Base-by-base conservation (phyloP, 116 monocot genomes). In the Zostera marina region DNA sequence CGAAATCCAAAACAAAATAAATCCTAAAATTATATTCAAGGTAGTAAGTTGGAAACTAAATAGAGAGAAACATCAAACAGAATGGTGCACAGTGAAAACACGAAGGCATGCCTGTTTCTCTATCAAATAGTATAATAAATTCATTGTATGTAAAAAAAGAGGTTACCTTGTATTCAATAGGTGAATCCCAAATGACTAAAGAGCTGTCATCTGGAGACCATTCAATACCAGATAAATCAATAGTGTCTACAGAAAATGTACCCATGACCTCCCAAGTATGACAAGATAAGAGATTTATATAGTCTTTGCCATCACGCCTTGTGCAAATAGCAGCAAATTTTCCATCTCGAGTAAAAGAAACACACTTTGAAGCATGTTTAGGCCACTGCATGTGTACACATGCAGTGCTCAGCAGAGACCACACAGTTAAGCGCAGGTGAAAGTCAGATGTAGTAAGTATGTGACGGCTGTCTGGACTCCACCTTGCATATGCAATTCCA, bases 401-500 rank as follows among this genome's bases (percentile, higher is more conserved):
- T 10, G 96, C 90, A 47, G 89, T 98, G 62, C 85, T 89, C 41
- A 98, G 58, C 26, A 98, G 62, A 9, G 96, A 98, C 96, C 96
- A 98, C 24, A 98, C 96, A 53, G 86, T 98, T 52, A 90, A 61
- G n/a, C 96, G 77, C 17, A 98, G 72, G 60, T 98, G 96, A 68
- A 98, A 98, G 53, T 98, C 96, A 19, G 96, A 98, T 43, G 80
- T 85, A 13, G 96, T 85, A 1, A 98, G 80, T 69, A 98, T 86
- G 64, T 98, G 96, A 52, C 96, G 82, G 59, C 96, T 98, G 63
- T 98, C 96, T 43, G 96, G 96, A 62, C 96, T 98, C 96, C 96
- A 98, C 53, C 90, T 79, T 41, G 93, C 93, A 77, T 77, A 79
- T 61, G 88, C 76, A 64, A 94, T 88, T 58, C 93, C 93, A 14